Base-by-base conservation (phyloP, 140 eudicot species). In the Cichorium intybus region DNA sequence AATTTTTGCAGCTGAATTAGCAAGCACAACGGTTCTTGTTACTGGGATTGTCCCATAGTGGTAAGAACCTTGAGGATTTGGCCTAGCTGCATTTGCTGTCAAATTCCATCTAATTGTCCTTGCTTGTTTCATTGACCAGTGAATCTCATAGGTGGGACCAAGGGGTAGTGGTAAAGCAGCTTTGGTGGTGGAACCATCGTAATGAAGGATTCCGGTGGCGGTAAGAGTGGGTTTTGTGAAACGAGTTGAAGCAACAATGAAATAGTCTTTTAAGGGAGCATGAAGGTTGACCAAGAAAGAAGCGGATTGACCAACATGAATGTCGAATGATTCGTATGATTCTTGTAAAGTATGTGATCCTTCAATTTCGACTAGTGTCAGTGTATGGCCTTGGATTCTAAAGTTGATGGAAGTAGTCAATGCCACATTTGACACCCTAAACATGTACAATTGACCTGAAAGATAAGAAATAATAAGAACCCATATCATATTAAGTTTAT, bases 111-210 rank as follows among this genome's bases (percentile, higher is more conserved):
- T 84, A 58, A 90, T 68, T 39, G 97, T 81, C 27, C 97, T 79
- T 21, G 97, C 97, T 60, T 90, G 97, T 59, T 79, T 79, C 97
- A 87, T 84, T 33, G 97, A 90, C 97, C 95, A 90, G 58, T 90
- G 95, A 60, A 81, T 26, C 0, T 81, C 68, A 58, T 84, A 79
- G 12, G 86, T 77, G 1, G 97, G 97, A 21, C 76, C 91, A 20
- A 37, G 5, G 11, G 97, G 95, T 37, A 87, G 52, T 6, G 86
- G 84, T 35, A 77, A 79, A 1, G 90, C 78, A 52, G 82, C 88
- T 29, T 67, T 73, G 12, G 79, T 58, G 51, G 50, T 47, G 6
- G 95, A 87, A 16, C 81, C 85, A 17, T 56, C 60, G 55, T 82
- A 87, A 34, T 75, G 93, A 7, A 90, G 88, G 28, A 78, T 51